A percentile compares a stretch with the other conserved stretches of the same genome.
Evolutionary conservation across 2,329 filamentous ascomycete species (phyloP).

Genomic region (Trichophyton rubrum): DNA sequence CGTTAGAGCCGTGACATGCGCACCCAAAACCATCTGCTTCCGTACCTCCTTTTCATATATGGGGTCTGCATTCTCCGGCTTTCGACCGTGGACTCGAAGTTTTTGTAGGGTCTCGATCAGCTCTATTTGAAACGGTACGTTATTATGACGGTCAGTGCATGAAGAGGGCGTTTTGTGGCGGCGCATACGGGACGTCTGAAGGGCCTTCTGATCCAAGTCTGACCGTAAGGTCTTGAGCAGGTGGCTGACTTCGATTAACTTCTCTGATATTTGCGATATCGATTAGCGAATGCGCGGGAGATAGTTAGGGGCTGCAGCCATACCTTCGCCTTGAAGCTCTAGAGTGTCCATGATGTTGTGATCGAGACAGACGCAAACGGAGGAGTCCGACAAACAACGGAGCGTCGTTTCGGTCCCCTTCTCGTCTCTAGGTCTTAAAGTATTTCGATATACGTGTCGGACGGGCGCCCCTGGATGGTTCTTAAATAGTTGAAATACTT

Average conservation of each 20-base stretch:
- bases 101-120: constrained; percentile 39
- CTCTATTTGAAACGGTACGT: constrained; percentile 16
- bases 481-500: background rate
- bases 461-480: background rate
- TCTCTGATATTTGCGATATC: constrained; percentile 36
- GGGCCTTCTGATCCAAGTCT: constrained; percentile 48
- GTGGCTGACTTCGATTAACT: constrained; percentile 54
- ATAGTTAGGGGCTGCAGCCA: background rate
- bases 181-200: constrained; percentile 48
- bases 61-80: constrained; percentile 57
- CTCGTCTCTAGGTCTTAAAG: background rate
- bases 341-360: constrained; percentile 10
- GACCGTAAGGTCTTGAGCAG: constrained; percentile 50
- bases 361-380: background rate
- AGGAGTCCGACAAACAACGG: background rate
- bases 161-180: background rate
- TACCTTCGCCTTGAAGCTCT: constrained; percentile 13
- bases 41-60: constrained; percentile 71
- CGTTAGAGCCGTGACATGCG: constrained; percentile 1
- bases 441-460: background rate
- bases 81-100: constrained; percentile 67
- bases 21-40: background rate
- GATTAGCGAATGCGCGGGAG: background rate
- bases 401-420: background rate
- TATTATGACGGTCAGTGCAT: constrained; percentile 3